phyloP scores from a whole-genome alignment of 176 grass and related monocot genomes.

The Eragrostis curvula region DNA sequence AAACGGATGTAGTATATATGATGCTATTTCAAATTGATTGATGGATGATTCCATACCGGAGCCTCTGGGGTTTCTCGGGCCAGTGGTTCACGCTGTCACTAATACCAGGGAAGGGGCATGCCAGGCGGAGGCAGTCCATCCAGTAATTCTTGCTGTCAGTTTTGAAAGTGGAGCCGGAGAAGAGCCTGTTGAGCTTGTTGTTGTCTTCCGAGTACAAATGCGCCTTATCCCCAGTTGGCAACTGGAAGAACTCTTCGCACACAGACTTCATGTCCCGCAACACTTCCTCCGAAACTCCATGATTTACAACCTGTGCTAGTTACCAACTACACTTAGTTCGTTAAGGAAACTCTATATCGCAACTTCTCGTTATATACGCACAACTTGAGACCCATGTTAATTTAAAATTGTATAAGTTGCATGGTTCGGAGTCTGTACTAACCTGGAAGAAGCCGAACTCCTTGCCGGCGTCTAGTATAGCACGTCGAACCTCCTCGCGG shows the following conservation, averaged over 20 bases:
- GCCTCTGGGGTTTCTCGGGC: background rate
- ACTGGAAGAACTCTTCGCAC: background rate
- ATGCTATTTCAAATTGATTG: background rate
- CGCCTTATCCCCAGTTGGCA: background rate
- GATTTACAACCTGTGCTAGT: background rate
- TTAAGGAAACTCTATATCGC: too few species aligned
- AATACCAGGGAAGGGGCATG: background rate
- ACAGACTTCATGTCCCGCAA: background rate
- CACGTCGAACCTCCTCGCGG: background rate
- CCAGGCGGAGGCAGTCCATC: background rate
- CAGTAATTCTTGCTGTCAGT: background rate
- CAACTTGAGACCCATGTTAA: too few species aligned
- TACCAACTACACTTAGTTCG: too few species aligned
- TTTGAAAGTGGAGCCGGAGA: background rate
- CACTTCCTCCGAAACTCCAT: background rate
- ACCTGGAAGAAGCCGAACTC: slow-evolving; percentile 8
- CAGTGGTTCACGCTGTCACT: background rate
- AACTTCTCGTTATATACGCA: too few species aligned
- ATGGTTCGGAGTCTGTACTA: background rate
- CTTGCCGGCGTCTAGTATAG: background rate
- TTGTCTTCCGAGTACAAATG: background rate
- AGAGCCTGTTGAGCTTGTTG: background rate
- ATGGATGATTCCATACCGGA: background rate
- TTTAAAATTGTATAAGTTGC: too few species aligned
- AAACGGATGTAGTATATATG: too few species aligned